These are phyloP conservation scores for Wallacemonas sp. DNA, from an alignment of 208 protist species.

Conservation along the genomic window DNA sequence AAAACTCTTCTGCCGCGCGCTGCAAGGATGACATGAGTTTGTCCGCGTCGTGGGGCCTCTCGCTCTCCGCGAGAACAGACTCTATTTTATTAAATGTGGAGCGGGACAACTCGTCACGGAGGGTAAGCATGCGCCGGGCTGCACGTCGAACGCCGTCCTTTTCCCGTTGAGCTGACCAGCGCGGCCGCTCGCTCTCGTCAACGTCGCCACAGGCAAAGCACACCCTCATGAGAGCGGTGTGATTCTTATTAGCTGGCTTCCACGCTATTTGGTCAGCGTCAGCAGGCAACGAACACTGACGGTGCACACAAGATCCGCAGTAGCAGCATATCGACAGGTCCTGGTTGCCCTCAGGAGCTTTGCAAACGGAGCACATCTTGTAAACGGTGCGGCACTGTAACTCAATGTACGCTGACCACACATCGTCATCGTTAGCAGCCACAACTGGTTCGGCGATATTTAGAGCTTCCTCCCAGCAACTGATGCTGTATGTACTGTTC, in stretches of 20 bases:
- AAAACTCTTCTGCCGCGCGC: conserved; percentile 36
- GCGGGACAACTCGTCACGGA: conserved; percentile 50
- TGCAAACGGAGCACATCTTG: conserved; percentile 69
- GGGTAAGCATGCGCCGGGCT: conserved; percentile 33
- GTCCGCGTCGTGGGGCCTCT: conserved; percentile 10
- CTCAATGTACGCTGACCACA: conserved; percentile 66
- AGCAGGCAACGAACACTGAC: conserved; percentile 43
- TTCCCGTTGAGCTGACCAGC: conserved; percentile 8
- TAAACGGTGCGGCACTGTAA: conserved; percentile 59
- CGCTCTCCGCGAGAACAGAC: conserved; percentile 7
- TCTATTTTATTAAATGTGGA: conserved; percentile 13
- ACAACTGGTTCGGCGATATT: conserved; percentile 25
- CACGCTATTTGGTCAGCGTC: conserved; percentile 46
- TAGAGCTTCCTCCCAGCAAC: conserved; percentile 58
- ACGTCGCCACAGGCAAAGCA: conserved; percentile 59
- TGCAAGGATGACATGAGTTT: conserved; percentile 27
- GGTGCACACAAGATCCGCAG: conserved; percentile 62
- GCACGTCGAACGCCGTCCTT: conserved; percentile 41
- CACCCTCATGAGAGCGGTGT: conserved; percentile 35
- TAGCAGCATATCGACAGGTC: conserved; percentile 83
- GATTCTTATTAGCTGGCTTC: conserved; percentile 62
- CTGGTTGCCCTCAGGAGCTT: conserved; percentile 50
- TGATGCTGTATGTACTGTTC: conserved; percentile 73
- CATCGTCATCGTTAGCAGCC: conserved; percentile 38
- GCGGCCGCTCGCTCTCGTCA: conserved; percentile 5